Percentiles rank a stretch among this genome's conserved stretches.
Evolutionary conservation across 129 eudicot genomes (phyloP).

Genomic region (Logfia minima): DNA sequence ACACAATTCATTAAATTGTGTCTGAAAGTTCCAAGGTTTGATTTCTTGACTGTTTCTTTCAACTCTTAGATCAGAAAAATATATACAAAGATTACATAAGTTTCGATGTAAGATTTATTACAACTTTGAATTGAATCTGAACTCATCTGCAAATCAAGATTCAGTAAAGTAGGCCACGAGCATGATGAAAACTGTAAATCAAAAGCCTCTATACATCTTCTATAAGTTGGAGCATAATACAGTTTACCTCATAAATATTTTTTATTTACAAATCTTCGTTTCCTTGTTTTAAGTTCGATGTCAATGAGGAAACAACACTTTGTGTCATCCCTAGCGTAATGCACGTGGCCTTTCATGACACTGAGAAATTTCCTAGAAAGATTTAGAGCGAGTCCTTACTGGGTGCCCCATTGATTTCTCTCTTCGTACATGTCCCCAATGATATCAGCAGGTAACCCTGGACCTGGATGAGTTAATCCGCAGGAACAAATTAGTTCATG

Average conservation of each 20-base stretch:
- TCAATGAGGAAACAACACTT: constrained; percentile 50
- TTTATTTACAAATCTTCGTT: constrained; percentile 20
- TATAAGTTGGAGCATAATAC: background rate
- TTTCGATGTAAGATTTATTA: background rate
- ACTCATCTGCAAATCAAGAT: constrained; percentile 2
- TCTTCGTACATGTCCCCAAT: constrained; percentile 51
- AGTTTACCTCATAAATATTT: constrained; percentile 1
- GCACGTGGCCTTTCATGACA: constrained; percentile 60
- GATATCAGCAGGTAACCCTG: constrained; percentile 51
- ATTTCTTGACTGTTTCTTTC: background rate
- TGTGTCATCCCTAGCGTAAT: constrained; percentile 47
- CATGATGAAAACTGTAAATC: constrained; percentile 18
- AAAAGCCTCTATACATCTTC: background rate
- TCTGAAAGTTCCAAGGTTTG: no score
- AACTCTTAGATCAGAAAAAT: background rate
- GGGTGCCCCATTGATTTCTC: constrained; percentile 26
- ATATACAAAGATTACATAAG: background rate
- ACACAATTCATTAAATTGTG: background rate
- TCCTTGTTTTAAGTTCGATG: constrained; percentile 36
- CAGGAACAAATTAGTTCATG: constrained; percentile 2
- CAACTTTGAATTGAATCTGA: constrained; percentile 9
- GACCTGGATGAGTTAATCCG: constrained; percentile 63
- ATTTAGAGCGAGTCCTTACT: constrained; percentile 51
- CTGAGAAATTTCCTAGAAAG: constrained; percentile 47
- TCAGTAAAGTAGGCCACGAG: constrained; percentile 4